These are phyloP conservation scores for Phytophthora agathidicida DNA, from an alignment of 352 stramenopile genomes.

Conservation along the genomic window DNA sequence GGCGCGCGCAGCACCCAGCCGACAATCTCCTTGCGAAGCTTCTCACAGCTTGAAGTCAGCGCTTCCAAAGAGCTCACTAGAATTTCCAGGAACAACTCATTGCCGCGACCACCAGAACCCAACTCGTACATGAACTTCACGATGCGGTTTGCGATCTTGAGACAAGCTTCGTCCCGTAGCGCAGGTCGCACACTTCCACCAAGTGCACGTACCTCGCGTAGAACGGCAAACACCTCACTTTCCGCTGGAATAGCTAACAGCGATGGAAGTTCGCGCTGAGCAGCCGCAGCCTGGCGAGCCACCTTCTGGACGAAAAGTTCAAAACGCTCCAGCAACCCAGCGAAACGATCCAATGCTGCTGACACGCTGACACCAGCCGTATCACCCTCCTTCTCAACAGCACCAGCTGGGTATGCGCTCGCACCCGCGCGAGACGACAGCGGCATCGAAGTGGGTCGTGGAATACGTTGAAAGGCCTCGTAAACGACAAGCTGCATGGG, in stretches of 20 bases:
- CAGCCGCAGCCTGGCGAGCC: conserved; percentile 68
- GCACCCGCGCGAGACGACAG: conserved; percentile 58
- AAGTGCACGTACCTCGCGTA: conserved; percentile 81
- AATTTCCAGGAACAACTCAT: conserved; percentile 95
- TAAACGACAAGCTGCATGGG: conserved; percentile 97
- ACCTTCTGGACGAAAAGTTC: conserved; percentile 90
- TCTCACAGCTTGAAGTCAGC: conserved; percentile 91
- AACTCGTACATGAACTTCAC: conserved; percentile 98
- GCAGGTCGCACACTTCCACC: conserved; percentile 76
- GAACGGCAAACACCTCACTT: conserved; percentile 85
- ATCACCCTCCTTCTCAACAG: conserved; percentile 52
- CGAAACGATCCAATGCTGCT: conserved; percentile 82
- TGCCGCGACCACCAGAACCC: conserved; percentile 76
- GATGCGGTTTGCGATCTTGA: conserved; percentile 97
- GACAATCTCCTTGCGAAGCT: conserved; percentile 94
- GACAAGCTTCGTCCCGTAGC: conserved; percentile 89
- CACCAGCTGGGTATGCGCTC: conserved; percentile 33
- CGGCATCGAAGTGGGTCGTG: conserved; percentile 90
- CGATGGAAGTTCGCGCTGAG: conserved; percentile 80
- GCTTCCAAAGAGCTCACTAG: conserved; percentile 95
- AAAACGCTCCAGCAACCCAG: conserved; percentile 85
- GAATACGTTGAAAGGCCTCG: conserved; percentile 97
- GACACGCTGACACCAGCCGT: conserved; percentile 67
- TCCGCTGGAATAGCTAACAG: conserved; percentile 71
- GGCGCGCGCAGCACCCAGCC: conserved; percentile 94